phyloP scores from a whole-genome alignment of 257 asterid species.

The Jaltomata sinuosa region DNA sequence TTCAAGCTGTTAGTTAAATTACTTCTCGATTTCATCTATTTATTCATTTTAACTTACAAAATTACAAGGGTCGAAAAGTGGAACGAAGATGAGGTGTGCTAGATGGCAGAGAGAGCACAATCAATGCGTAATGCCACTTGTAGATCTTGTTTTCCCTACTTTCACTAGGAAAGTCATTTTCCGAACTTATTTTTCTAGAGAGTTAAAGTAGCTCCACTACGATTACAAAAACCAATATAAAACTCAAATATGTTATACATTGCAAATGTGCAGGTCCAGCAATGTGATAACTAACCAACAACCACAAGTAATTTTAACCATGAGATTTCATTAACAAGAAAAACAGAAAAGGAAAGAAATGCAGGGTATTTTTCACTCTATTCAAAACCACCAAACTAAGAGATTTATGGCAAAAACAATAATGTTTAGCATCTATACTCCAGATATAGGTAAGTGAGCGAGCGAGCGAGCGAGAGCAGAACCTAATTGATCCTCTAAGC shows the following conservation, averaged over 20 bases:
- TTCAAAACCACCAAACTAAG: not conserved
- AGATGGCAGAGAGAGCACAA: not conserved
- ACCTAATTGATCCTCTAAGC: not conserved
- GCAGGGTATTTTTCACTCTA: not conserved
- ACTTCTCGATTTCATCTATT: not conserved
- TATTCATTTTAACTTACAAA: not conserved
- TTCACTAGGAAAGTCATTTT: too few relatives aligned
- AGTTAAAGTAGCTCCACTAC: not conserved
- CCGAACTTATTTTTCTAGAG: too few relatives aligned
- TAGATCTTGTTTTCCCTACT: too few relatives aligned
- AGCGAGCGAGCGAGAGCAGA: not conserved
- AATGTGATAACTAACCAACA: not conserved
- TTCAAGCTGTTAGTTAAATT: not conserved
- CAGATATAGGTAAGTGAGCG: not conserved
- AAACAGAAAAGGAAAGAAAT: not conserved
- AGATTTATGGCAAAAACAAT: not conserved
- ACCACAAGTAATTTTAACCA: not conserved
- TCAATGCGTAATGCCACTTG: not conserved
- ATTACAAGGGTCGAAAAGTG: not conserved
- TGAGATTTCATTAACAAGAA: not conserved
- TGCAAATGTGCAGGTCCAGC: not conserved
- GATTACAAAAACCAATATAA: not conserved
- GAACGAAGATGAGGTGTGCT: not conserved
- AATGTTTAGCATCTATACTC: not conserved
- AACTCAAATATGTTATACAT: not conserved